Conservation (phyloP, 495 filamentous ascomycete genomes). For the Aspergillus bridgeri region DNA sequence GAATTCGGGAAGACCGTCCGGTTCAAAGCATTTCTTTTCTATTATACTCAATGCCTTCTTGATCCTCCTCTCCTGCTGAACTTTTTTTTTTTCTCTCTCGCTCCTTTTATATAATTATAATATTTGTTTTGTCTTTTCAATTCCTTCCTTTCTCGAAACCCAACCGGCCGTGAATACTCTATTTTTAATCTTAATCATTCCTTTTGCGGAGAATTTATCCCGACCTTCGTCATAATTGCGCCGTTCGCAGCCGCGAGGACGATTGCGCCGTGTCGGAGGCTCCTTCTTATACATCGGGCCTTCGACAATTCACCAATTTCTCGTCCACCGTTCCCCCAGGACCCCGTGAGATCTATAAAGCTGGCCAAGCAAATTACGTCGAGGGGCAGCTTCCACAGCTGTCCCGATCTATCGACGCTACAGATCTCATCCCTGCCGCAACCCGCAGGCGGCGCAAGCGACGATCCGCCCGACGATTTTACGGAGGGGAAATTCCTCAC, state of each 20-base stretch:
- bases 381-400: conserved; percentile 50
- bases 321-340: not conserved
- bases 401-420: conserved; percentile 49
- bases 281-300: not conserved
- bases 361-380: conserved; percentile 45
- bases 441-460: conserved; percentile 21
- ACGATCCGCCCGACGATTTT: conserved; percentile 25
- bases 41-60: not conserved
- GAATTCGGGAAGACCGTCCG: not conserved
- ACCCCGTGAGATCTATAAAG: conserved; percentile 31
- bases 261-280: not conserved
- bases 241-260: not conserved
- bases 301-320: not conserved
- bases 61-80: not conserved
- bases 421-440: conserved; percentile 38
- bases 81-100: not conserved
- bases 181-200: not conserved
- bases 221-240: not conserved
- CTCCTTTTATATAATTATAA: not conserved
- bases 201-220: not conserved
- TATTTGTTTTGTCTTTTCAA: not conserved
- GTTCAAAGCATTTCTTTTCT: not conserved
- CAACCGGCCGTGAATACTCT: not conserved
- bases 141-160: not conserved
- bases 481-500: conserved; percentile 28